Conservation (phyloP, 2,329 filamentous ascomycete genomes). For the Ambrosiella cleistominuta region DNA sequence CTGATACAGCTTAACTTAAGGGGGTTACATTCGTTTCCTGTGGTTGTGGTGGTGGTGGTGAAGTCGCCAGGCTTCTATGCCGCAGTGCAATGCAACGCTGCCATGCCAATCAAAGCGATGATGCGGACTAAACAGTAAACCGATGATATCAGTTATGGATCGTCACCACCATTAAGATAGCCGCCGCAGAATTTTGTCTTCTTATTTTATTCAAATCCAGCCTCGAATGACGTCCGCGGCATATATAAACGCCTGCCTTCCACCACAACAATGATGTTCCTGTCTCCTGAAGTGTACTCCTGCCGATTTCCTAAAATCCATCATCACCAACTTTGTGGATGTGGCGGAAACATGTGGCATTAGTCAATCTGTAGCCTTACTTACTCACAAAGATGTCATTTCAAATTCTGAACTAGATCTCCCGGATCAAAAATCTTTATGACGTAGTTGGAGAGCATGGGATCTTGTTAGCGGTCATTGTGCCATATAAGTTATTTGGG, state of each 20-base stretch:
- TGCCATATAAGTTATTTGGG: neutral
- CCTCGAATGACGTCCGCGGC: too few relatives aligned
- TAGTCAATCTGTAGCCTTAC: neutral
- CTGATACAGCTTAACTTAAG: neutral
- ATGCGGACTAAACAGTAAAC: neutral
- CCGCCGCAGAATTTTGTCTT: too few relatives aligned
- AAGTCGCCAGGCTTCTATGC: neutral
- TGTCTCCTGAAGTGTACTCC: too few relatives aligned
- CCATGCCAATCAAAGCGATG: neutral
- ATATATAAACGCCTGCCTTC: too few relatives aligned
- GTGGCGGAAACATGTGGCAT: neutral
- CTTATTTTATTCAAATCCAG: too few relatives aligned
- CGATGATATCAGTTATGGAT: neutral
- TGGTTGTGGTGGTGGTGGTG: neutral
- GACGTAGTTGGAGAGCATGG: neutral
- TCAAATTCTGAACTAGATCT: neutral
- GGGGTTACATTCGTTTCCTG: neutral
- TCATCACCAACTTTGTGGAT: neutral
- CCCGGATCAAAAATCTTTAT: neutral
- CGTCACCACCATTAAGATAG: too few relatives aligned
- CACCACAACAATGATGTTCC: too few relatives aligned
- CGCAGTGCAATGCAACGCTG: neutral
- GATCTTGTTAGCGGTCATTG: neutral
- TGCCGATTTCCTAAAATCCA: neutral
- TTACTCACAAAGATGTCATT: neutral